These are phyloP conservation scores for Aspergillus chevalieri DNA, from an alignment of 2,329 filamentous ascomycete species.

Conservation along the genomic window DNA sequence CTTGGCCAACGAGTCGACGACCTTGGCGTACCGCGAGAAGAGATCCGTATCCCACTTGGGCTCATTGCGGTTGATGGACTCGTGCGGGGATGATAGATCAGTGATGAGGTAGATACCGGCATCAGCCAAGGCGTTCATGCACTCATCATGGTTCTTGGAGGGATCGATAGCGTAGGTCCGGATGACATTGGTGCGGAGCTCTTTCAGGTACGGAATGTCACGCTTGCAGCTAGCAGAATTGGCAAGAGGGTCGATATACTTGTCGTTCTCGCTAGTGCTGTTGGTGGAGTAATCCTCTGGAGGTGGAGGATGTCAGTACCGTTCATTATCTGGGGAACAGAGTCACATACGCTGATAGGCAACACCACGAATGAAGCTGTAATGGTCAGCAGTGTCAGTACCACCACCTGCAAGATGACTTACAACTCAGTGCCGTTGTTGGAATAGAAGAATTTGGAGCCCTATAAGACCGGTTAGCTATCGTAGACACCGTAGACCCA, in stretches of 20 bases:
- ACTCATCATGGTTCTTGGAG: constrained; percentile 66
- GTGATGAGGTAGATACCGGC: constrained; percentile 93
- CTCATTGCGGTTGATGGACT: constrained; percentile 77
- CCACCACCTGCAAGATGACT: constrained; percentile 14
- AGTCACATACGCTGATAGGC: constrained; percentile 69
- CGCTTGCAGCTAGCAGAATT: constrained; percentile 67
- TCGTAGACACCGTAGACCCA: not conserved
- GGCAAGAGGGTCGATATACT: constrained; percentile 78
- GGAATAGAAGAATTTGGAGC: constrained; percentile 84
- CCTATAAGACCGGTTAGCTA: constrained; percentile 36
- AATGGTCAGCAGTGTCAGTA: not conserved
- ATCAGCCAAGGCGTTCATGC: constrained; percentile 75
- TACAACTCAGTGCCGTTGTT: constrained; percentile 70
- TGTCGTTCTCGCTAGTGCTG: constrained; percentile 30
- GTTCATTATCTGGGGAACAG: not conserved
- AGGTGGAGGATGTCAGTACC: constrained; percentile 35
- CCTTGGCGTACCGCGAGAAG: constrained; percentile 72
- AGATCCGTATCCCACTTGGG: constrained; percentile 74
- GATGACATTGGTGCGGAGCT: constrained; percentile 84
- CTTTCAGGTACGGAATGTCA: constrained; percentile 73
- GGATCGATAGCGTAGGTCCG: constrained; percentile 93
- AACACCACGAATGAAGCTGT: constrained; percentile 77
- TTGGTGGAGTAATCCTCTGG: constrained; percentile 43
- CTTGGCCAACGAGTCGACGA: constrained; percentile 72
- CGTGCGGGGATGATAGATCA: constrained; percentile 73